phyloP scores from a whole-genome alignment of 176 grass and related monocot genomes.

The Stipa capillata region DNA sequence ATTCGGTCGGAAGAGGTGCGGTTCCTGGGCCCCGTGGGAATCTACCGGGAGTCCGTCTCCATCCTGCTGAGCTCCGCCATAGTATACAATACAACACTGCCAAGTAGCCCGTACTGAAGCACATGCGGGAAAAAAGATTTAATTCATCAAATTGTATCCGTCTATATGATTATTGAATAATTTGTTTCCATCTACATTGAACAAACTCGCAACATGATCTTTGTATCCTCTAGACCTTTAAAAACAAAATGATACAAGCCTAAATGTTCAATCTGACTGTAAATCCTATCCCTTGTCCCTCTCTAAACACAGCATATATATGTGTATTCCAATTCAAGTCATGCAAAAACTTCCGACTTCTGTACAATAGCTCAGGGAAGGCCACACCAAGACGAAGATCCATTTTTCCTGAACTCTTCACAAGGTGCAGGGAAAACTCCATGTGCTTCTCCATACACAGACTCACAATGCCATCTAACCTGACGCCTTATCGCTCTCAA shows the following conservation, averaged over 20 bases:
- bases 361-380: conserved; percentile 14
- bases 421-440: conserved; percentile 50
- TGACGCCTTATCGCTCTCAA: conserved; percentile 32
- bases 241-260: not conserved
- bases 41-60: too few relatives aligned
- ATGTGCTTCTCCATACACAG: conserved; percentile 47
- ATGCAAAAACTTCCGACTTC: not conserved
- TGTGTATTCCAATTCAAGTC: not conserved
- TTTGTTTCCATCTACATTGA: too few relatives aligned
- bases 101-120: too few relatives aligned
- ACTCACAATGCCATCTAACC: conserved; percentile 59
- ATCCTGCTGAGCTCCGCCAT: too few relatives aligned
- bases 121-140: too few relatives aligned
- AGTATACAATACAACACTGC: too few relatives aligned
- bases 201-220: too few relatives aligned
- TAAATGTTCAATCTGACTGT: not conserved
- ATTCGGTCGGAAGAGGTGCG: too few relatives aligned
- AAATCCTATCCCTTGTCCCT: not conserved
- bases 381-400: conserved; percentile 39
- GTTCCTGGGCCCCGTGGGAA: too few relatives aligned
- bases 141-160: too few relatives aligned
- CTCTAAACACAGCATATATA: not conserved
- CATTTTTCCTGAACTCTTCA: conserved; percentile 39
- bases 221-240: not conserved
- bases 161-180: too few relatives aligned